These are phyloP conservation scores for Podospora pseudoanserina DNA, from an alignment of 495 filamentous ascomycete species.

Conservation along the genomic window DNA sequence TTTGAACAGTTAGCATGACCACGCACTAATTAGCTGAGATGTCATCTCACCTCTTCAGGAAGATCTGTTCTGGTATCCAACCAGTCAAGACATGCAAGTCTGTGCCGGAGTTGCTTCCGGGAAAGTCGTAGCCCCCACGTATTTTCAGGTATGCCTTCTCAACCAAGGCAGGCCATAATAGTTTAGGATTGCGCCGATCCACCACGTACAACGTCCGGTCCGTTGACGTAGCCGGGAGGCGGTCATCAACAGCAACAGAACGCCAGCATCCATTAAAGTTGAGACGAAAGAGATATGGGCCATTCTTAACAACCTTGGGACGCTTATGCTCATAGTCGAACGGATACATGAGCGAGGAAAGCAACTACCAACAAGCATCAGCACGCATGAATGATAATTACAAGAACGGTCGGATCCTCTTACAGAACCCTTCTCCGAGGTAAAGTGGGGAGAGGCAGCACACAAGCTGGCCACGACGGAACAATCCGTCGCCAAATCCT, in stretches of 20 bases:
- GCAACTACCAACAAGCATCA: constrained; percentile 45
- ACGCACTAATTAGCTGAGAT: background rate
- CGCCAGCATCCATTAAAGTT: constrained; percentile 94
- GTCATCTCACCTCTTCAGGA: constrained; percentile 61
- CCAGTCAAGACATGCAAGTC: constrained; percentile 87
- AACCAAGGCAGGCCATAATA: constrained; percentile 88
- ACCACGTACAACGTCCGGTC: constrained; percentile 80
- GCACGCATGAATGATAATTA: background rate
- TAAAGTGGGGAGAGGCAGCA: constrained; percentile 56
- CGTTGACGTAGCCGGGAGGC: constrained; percentile 71
- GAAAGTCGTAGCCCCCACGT: constrained; percentile 94
- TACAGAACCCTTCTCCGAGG: constrained; percentile 36
- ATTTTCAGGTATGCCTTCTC: constrained; percentile 99
- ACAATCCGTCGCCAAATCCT: constrained; percentile 92
- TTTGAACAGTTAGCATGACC: constrained; percentile 12
- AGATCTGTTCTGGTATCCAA: constrained; percentile 96
- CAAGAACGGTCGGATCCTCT: constrained; percentile 4
- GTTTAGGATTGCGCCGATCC: constrained; percentile 70
- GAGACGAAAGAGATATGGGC: constrained; percentile 87
- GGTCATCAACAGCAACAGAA: constrained; percentile 84
- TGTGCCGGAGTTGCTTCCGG: constrained; percentile 95
- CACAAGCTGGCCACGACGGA: constrained; percentile 96
- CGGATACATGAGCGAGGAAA: constrained; percentile 70
- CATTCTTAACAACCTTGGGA: constrained; percentile 64
- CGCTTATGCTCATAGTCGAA: constrained; percentile 53